Percentiles rank a stretch among this genome's conserved stretches.
Conservation (phyloP, 441 rosid genomes). For the Adansonia rubrostipa region DNA sequence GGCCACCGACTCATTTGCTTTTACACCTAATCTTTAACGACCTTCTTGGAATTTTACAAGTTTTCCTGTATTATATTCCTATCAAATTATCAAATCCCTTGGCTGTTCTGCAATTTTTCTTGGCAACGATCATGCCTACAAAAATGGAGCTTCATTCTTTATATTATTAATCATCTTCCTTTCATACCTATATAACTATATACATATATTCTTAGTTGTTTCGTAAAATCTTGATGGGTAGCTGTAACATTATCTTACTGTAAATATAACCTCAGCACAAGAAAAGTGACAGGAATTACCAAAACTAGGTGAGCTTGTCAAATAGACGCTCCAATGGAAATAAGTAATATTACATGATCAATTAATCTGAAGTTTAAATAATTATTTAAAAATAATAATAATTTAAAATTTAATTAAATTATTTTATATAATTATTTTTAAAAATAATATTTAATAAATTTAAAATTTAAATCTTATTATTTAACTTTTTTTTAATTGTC, state of each 20-base stretch:
- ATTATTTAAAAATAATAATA: too few species aligned
- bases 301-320: background rate
- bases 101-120: background rate
- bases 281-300: conserved; percentile 10
- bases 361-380: too few species aligned
- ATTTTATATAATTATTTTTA: too few species aligned
- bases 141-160: background rate
- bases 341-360: background rate
- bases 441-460: background rate
- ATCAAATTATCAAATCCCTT: background rate
- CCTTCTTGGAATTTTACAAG: conserved; percentile 25
- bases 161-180: background rate
- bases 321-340: background rate
- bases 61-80: background rate
- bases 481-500: too few species aligned
- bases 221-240: background rate
- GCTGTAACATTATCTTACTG: background rate
- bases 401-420: too few species aligned
- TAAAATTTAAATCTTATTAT: too few species aligned
- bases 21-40: conserved; percentile 44
- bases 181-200: background rate
- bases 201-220: background rate
- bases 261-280: conserved; percentile 3
- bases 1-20: conserved; percentile 32
- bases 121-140: background rate